A percentile compares a stretch with the other conserved stretches of the same genome.
Evolutionary conservation across 306 rosid species (phyloP).

Genomic region (Prunus mume): DNA sequence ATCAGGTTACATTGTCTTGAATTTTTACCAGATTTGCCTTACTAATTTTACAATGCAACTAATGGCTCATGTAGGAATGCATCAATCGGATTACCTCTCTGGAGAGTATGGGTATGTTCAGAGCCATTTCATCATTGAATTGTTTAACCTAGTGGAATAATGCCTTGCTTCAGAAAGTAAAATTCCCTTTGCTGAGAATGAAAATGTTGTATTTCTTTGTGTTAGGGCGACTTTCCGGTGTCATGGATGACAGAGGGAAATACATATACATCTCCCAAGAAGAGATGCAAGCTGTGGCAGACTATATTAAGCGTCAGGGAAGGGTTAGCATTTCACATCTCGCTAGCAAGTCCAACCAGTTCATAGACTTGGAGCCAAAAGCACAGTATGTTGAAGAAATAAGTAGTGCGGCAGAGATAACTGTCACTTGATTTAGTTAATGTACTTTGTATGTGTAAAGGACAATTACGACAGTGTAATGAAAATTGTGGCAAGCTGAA

Average conservation of each 20-base stretch:
- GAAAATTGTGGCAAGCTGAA: not conserved
- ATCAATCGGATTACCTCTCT: slow-evolving; percentile 81
- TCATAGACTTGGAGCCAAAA: slow-evolving; percentile 96
- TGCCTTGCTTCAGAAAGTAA: not conserved
- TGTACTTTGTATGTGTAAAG: not conserved
- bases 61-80: slow-evolving; percentile 67
- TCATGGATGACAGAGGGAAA: slow-evolving; percentile 97
- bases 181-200: not conserved
- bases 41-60: slow-evolving; percentile 12
- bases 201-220: slow-evolving; percentile 14
- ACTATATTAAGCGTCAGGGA: slow-evolving; percentile 78
- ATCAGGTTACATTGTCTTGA: not conserved
- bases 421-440: slow-evolving; percentile 42
- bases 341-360: slow-evolving; percentile 97
- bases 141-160: not conserved
- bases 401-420: slow-evolving; percentile 51
- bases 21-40: not conserved
- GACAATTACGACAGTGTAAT: not conserved
- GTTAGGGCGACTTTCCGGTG: slow-evolving; percentile 89
- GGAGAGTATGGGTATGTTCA: slow-evolving; percentile 73
- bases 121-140: slow-evolving; percentile 6
- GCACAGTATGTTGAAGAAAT: slow-evolving; percentile 55
- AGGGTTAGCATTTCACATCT: slow-evolving; percentile 93
- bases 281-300: slow-evolving; percentile 98
- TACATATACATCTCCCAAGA: slow-evolving; percentile 84